A percentile compares a stretch with the other conserved stretches of the same genome.
These are phyloP conservation scores for Diacronema lutheri DNA, from an alignment of 78 protist genomes.

Conservation along the genomic window DNA sequence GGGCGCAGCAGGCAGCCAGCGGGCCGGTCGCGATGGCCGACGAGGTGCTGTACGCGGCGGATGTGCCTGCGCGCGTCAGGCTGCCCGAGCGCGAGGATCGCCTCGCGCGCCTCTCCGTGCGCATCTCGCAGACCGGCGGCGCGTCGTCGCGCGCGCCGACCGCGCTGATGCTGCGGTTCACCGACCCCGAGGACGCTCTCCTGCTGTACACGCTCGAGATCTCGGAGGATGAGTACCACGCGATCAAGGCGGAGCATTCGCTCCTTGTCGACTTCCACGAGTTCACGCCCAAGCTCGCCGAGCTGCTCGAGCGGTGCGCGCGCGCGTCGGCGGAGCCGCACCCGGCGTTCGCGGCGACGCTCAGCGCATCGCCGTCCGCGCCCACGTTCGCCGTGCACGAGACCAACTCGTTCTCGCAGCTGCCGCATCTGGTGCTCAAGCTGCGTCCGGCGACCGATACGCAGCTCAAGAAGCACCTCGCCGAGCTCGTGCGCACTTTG, in stretches of 20 bases:
- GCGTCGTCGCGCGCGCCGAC: background rate
- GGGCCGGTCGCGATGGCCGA: too few relatives aligned
- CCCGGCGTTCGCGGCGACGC: background rate
- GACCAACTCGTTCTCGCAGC: slow-evolving; percentile 15
- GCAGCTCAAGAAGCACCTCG: background rate
- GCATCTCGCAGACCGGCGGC: background rate
- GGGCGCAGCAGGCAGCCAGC: too few relatives aligned
- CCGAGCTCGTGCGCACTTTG: too few relatives aligned
- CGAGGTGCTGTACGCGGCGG: background rate
- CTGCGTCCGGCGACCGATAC: background rate
- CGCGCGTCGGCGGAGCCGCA: background rate
- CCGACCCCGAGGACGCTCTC: background rate
- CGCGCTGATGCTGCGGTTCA: background rate
- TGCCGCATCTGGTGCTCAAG: background rate
- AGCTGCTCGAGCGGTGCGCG: slow-evolving; percentile 5
- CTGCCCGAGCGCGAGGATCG: background rate
- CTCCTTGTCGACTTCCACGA: slow-evolving; percentile 4
- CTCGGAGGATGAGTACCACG: slow-evolving; percentile 20
- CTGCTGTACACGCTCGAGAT: slow-evolving; percentile 9
- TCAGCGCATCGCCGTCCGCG: background rate
- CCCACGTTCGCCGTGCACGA: background rate
- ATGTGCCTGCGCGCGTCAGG: background rate
- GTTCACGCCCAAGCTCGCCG: background rate
- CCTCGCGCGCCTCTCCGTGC: background rate
- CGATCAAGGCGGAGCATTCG: slow-evolving; percentile 5